phyloP scores from a whole-genome alignment of 331 rosid genomes.

The Malus hybrid region DNA sequence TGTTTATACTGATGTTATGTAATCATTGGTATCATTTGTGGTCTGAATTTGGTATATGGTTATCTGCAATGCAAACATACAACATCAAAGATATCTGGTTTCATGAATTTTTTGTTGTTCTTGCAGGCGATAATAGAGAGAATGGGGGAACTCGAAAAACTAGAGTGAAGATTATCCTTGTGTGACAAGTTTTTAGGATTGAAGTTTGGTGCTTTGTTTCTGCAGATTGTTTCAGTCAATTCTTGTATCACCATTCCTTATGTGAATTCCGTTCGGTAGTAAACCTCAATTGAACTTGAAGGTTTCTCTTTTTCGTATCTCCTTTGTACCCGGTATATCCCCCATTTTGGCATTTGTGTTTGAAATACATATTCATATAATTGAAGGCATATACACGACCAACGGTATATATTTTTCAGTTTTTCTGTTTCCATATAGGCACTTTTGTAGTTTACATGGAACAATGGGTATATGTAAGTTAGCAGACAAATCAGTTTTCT shows the following conservation, averaged over 20 bases:
- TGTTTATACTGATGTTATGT: background rate
- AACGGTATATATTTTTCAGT: background rate
- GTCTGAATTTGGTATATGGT: background rate
- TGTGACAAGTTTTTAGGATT: background rate
- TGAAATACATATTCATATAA: background rate
- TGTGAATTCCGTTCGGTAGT: slow-evolving; percentile 4
- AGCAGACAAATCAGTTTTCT: too few relatives aligned
- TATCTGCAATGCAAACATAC: background rate
- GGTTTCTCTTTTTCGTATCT: background rate
- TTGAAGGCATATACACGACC: background rate
- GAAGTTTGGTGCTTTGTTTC: background rate
- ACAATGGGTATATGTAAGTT: too few relatives aligned
- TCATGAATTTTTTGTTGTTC: background rate
- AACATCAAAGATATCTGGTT: background rate
- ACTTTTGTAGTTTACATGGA: background rate
- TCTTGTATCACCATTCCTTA: background rate
- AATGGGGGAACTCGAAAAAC: slow-evolving; percentile 96
- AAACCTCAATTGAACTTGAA: background rate
- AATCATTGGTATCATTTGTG: background rate
- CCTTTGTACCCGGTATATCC: background rate
- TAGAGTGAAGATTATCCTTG: slow-evolving; percentile 43
- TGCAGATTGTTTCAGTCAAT: background rate
- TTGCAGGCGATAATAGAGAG: slow-evolving; percentile 95
- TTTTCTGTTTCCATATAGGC: background rate
- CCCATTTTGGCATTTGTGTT: background rate